These are phyloP conservation scores for Hordeum vulgare DNA, from an alignment of 176 grass and related monocot species.

Conservation along the genomic window DNA sequence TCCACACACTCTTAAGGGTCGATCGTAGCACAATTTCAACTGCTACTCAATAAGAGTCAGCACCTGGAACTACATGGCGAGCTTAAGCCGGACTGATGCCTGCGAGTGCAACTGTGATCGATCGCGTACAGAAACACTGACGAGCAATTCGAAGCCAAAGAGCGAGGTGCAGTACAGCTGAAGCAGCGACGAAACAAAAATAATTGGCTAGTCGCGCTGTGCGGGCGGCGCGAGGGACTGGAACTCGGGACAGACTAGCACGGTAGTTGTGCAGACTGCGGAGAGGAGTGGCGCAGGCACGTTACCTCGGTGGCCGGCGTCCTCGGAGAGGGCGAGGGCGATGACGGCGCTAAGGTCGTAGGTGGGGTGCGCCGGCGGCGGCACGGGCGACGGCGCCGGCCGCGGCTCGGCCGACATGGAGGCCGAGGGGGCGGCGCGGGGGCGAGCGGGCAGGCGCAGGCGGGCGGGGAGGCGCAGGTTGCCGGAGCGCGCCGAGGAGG, in stretches of 20 bases:
- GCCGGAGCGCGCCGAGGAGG: not conserved
- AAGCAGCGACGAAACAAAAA: not conserved
- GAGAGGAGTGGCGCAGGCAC: no score
- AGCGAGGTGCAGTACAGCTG: not conserved
- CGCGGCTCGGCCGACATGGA: conserved; percentile 21
- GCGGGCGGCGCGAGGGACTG: no score
- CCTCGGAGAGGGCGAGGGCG: conserved; percentile 88
- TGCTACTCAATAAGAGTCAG: not conserved
- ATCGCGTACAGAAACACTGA: not conserved
- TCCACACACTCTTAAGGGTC: not conserved
- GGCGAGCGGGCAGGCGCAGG: conserved; percentile 11
- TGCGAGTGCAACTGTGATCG: not conserved
- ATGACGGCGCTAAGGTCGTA: conserved; percentile 85
- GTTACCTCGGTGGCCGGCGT: conserved; percentile 80
- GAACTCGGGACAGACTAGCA: no score
- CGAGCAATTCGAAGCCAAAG: not conserved
- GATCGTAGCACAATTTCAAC: not conserved
- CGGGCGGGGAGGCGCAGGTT: not conserved
- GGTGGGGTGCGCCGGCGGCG: conserved; percentile 75
- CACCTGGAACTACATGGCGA: not conserved
- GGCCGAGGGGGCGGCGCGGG: not conserved
- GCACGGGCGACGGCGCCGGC: conserved; percentile 12
- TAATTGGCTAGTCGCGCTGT: not conserved
- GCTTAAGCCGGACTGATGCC: not conserved
- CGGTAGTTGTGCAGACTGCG: no score